A percentile compares a stretch with the other conserved stretches of the same genome.
phyloP scores from a whole-genome alignment of 2,329 filamentous ascomycete genomes.

The Leptographium flavum region DNA sequence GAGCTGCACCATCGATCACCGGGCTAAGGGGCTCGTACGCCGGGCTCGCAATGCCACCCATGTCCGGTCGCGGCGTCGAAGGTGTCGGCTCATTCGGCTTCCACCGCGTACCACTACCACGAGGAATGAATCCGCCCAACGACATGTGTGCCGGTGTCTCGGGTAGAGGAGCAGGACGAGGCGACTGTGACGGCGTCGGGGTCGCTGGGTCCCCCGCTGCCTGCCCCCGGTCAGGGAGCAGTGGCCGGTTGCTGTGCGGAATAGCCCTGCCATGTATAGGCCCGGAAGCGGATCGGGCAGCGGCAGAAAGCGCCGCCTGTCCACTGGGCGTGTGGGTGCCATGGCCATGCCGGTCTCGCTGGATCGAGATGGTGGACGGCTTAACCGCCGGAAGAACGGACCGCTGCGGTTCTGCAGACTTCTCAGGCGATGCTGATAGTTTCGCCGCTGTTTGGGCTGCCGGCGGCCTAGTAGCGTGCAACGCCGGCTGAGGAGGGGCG shows the following conservation, averaged over 20 bases:
- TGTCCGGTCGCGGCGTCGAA: conserved; percentile 34
- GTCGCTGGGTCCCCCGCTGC: not conserved
- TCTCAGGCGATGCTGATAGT: not conserved
- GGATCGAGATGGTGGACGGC: not conserved
- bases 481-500: not conserved
- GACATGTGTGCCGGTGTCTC: conserved; percentile 4
- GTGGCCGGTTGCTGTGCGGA: not conserved
- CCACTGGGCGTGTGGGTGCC: not conserved
- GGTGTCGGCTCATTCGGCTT: conserved; percentile 36
- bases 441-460: not conserved
- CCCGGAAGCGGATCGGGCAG: not conserved
- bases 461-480: not conserved
- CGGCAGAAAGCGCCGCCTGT: not conserved
- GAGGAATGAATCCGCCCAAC: conserved; percentile 6
- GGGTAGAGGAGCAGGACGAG: conserved; percentile 4
- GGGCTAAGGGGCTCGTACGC: conserved; percentile 46
- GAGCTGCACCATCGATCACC: conserved; percentile 15
- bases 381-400: not conserved
- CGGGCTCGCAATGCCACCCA: conserved; percentile 34
- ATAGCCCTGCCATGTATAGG: not conserved
- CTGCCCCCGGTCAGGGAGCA: conserved; percentile 6
- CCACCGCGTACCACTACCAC: conserved; percentile 41
- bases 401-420: conserved; percentile 4
- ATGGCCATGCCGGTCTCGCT: not conserved
- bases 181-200: conserved; percentile 7